Conservation (phyloP, 768 basidiomycete genomes). For the Kwoniella sp. region DNA sequence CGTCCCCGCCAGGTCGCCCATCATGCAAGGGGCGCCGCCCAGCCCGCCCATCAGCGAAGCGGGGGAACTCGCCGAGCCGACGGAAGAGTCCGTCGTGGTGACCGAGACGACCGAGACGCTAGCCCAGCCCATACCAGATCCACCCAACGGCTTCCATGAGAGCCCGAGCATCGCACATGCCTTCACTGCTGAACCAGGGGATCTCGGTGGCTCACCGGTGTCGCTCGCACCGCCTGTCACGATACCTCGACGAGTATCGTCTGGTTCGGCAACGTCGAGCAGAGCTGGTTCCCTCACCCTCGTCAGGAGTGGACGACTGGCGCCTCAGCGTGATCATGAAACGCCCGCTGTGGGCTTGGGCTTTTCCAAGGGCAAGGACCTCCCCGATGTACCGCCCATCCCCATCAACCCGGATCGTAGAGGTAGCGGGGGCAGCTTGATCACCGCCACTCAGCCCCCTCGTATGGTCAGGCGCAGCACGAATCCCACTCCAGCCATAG, state of each 20-base stretch:
- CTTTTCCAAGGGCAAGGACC: constrained; percentile 4
- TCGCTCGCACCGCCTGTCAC: constrained; percentile 3
- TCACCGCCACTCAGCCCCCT: not conserved
- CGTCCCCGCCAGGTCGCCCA: no score
- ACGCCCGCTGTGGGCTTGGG: not conserved
- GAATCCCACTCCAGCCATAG: constrained; percentile 18
- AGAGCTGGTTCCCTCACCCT: constrained; percentile 33
- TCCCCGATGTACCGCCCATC: constrained; percentile 4
- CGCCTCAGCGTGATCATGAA: constrained; percentile 14
- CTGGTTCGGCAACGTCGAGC: constrained; percentile 22
- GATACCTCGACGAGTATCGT: constrained; percentile 22
- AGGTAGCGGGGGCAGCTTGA: constrained; percentile 4
- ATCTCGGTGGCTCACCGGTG: constrained; percentile 12
- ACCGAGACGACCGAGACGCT: constrained; percentile 11
- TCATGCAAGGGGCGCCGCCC: constrained; percentile 39
- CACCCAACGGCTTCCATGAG: not conserved
- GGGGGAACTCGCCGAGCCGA: constrained; percentile 6
- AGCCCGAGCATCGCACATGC: constrained; percentile 3
- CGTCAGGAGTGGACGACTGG: constrained; percentile 27
- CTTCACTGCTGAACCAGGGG: constrained; percentile 19
- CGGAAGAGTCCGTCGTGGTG: not conserved
- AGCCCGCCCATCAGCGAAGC: constrained; percentile 46
- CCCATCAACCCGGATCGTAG: constrained; percentile 2
- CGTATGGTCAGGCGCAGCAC: constrained; percentile 27
- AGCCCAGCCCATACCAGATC: not conserved